A percentile compares a stretch with the other conserved stretches of the same genome.
Conservation (phyloP, 176 grass and related monocot species). For the Carex kokanica region DNA sequence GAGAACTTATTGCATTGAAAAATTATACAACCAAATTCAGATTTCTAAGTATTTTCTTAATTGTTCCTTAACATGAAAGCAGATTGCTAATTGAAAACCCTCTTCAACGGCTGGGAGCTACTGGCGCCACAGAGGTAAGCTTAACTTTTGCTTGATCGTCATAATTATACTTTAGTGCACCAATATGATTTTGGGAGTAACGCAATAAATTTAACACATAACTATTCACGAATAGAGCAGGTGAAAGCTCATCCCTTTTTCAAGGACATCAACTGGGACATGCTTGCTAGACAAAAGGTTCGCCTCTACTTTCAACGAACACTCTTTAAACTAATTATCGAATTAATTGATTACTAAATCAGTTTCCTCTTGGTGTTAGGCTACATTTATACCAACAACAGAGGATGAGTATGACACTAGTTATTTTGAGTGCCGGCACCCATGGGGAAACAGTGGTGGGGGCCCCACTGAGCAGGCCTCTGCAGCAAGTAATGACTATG, state of each 20-base stretch:
- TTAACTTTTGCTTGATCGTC: constrained; percentile 29
- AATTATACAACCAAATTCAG: not conserved
- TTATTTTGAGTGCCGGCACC: constrained; percentile 78
- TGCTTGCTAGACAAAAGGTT: constrained; percentile 88
- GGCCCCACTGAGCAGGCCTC: constrained; percentile 35
- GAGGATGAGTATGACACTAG: constrained; percentile 96
- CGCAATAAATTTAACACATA: constrained; percentile 26
- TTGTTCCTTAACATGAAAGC: constrained; percentile 20
- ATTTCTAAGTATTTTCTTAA: not conserved
- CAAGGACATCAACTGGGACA: constrained; percentile 82
- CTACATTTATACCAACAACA: constrained; percentile 68
- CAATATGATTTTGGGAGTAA: constrained; percentile 11
- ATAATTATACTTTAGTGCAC: not conserved
- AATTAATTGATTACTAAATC: constrained; percentile 4
- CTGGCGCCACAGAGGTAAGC: constrained; percentile 86
- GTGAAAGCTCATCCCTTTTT: constrained; percentile 97
- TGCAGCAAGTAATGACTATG: constrained; percentile 43
- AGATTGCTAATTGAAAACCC: constrained; percentile 86
- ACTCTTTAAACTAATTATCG: not conserved
- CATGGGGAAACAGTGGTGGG: constrained; percentile 53
- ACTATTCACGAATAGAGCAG: constrained; percentile 69
- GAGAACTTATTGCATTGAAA: not conserved
- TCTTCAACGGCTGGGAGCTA: constrained; percentile 82
- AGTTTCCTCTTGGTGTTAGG: constrained; percentile 35
- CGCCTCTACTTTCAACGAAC: not conserved